Evolutionary conservation across 2,329 filamentous ascomycete genomes (phyloP).

Genomic region (Hirsutella rhossiliensis): DNA sequence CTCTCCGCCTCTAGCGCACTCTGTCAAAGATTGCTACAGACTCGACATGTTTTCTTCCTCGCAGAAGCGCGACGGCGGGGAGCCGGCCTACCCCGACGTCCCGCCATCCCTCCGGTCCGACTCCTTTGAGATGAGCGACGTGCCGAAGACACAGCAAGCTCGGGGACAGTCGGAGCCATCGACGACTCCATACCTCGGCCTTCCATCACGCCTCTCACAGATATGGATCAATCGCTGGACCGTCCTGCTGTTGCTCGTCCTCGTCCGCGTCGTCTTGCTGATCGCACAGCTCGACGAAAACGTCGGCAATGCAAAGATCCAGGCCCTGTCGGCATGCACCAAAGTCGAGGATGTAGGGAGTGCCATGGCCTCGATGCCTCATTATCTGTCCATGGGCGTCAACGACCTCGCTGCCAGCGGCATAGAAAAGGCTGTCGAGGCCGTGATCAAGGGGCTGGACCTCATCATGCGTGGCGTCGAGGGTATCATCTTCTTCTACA

Average conservation of each 20-base stretch:
- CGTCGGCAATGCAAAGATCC: constrained; percentile 60
- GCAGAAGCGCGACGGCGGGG: constrained; percentile 16
- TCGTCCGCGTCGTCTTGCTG: constrained; percentile 69
- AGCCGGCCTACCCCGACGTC: constrained; percentile 21
- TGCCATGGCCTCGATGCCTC: constrained; percentile 94
- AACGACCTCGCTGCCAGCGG: constrained; percentile 74
- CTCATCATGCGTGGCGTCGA: constrained; percentile 75
- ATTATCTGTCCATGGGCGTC: constrained; percentile 81
- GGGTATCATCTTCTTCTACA: constrained; percentile 79
- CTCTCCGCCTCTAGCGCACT: too few relatives aligned
- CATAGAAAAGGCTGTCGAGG: constrained; percentile 69
- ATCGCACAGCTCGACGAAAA: constrained; percentile 61
- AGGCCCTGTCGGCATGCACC: constrained; percentile 81
- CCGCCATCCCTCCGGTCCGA: constrained; percentile 24
- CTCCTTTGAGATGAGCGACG: constrained; percentile 22
- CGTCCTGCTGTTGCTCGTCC: constrained; percentile 72
- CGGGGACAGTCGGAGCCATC: constrained; percentile 49
- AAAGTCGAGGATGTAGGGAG: constrained; percentile 89
- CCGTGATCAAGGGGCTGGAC: constrained; percentile 65
- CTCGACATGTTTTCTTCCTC: constrained; percentile 24
- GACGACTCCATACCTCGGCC: constrained; percentile 83
- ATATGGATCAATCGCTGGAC: constrained; percentile 98
- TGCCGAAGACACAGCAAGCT: constrained; percentile 17
- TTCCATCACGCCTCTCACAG: constrained; percentile 82
- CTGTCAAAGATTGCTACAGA: constrained; percentile 8